Conservation (phyloP, 2,329 filamentous ascomycete species). For the Fusarium annulatum region DNA sequence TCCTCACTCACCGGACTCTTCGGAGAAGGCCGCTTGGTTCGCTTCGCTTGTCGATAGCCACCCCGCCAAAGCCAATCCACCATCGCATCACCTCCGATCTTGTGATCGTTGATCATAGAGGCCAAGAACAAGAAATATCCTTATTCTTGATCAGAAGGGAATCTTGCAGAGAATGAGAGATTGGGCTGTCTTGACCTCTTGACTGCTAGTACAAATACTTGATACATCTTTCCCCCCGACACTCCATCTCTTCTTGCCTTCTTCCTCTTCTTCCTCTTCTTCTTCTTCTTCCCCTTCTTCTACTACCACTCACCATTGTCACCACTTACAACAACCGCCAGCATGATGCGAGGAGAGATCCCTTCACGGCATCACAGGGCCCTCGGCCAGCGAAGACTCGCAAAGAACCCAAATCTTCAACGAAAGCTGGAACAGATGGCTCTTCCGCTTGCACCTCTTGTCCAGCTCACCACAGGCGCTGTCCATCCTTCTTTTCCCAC, state of each 20-base stretch:
- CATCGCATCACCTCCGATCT: slow-evolving; percentile 3
- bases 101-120: slow-evolving; percentile 13
- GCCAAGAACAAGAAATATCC: neutral
- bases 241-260: neutral
- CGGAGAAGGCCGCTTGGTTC: slow-evolving; percentile 16
- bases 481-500: slow-evolving; percentile 73
- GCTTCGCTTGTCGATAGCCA: slow-evolving; percentile 24
- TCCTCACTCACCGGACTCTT: slow-evolving; percentile 10
- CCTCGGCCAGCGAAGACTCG: slow-evolving; percentile 49
- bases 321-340: slow-evolving; percentile 25
- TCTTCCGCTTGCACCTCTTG: slow-evolving; percentile 73
- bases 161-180: slow-evolving; percentile 1
- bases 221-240: neutral
- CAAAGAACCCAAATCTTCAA: slow-evolving; percentile 63
- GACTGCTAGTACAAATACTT: slow-evolving; percentile 5
- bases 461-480: slow-evolving; percentile 70
- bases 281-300: neutral
- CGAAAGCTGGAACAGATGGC: slow-evolving; percentile 74
- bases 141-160: slow-evolving; percentile 11
- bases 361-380: slow-evolving; percentile 48
- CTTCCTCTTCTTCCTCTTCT: too few species aligned
- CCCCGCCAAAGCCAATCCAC: slow-evolving; percentile 28
- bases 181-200: neutral
- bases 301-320: neutral
- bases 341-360: slow-evolving; percentile 50